phyloP scores from a whole-genome alignment of 1,284 basidiomycete genomes.

The Ganoderma leucocontextum region DNA sequence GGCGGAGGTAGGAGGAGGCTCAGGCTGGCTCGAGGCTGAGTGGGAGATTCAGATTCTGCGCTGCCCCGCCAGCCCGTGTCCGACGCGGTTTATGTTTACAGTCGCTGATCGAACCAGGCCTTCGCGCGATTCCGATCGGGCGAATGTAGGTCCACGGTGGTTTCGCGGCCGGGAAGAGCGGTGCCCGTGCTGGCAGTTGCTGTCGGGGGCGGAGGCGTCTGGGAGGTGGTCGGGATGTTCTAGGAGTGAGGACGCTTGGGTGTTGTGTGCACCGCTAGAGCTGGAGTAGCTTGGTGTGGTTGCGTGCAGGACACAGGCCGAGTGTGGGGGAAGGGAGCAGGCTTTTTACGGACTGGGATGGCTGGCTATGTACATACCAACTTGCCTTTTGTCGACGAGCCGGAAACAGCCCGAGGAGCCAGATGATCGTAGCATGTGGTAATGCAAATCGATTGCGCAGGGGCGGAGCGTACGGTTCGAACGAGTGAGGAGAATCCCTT shows the following conservation, averaged over 20 bases:
- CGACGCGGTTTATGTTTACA: constrained; percentile 28
- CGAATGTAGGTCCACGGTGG: constrained; percentile 32
- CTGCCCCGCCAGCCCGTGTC: constrained; percentile 19
- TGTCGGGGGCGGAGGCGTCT: background rate
- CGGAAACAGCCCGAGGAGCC: constrained; percentile 8
- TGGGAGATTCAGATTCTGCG: constrained; percentile 33
- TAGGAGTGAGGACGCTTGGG: background rate
- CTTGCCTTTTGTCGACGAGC: constrained; percentile 11
- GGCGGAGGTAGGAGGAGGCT: constrained; percentile 41
- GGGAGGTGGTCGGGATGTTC: background rate
- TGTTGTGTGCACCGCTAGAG: background rate
- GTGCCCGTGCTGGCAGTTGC: background rate
- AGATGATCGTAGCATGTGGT: constrained; percentile 29
- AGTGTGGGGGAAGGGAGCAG: constrained; percentile 10
- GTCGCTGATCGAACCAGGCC: constrained; percentile 25
- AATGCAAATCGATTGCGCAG: constrained; percentile 25
- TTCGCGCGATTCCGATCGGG: constrained; percentile 33
- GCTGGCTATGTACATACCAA: background rate
- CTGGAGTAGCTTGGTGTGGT: constrained; percentile 4
- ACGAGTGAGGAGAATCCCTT: constrained; percentile 14
- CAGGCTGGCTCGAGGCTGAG: constrained; percentile 31
- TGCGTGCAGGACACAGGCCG: constrained; percentile 6
- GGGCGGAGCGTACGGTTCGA: constrained; percentile 2
- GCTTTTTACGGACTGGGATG: constrained; percentile 26
- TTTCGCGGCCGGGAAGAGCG: constrained; percentile 1